Base-by-base conservation (phyloP, 176 grass and related monocot species). In the Triticum dicoccoides region DNA sequence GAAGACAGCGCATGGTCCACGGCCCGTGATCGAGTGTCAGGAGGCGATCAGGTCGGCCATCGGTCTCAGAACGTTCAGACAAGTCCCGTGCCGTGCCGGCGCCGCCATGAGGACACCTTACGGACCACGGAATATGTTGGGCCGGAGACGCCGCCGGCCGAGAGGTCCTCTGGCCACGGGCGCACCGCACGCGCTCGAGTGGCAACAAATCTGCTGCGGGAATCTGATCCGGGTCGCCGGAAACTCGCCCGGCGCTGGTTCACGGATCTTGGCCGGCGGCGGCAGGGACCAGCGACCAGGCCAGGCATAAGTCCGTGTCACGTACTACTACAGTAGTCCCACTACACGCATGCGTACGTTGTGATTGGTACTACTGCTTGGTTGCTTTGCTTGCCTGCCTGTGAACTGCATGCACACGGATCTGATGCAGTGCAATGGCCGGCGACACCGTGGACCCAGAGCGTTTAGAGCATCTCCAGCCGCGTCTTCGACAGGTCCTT, bases 1-100 rank as follows among this genome's bases (percentile, higher is more conserved):
- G 11, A 7, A 27, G 78, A 52, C 23, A 38, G 39, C 34, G 6
- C 23, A 69, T 77, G 83, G 72, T 82, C 88, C 84, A 72, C 54
- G 39, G 35, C 45, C 88, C 84, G 84, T 90, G 88, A 82, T 33
- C 21, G 24, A 8, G 45, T 65, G 76, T 4, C 80, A 88, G 72
- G 11, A 18, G 0, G 3, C 7, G 23, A 18, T 75, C 72, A 75
- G 70, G 72, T 49, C 71, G 71, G 71, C 45, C 71, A 74, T 74
- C n/a, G 24, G 33, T 35, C 49, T 52, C 14, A 6, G 61, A 29
- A 7, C 34, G 24, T 29, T 1, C 49, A 9, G 34, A 11, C 37
- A 73, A 32, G 15, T 54, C 52, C 52, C 15, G 17, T 51, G 42
- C 41, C 39, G 39, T 42, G 44, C 44, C 44, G 44, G 44, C 44